Percentiles rank a stretch among this genome's conserved stretches.
phyloP scores from a whole-genome alignment of 371 early-diverging fungal genomes.

The Mortierella sp. region DNA sequence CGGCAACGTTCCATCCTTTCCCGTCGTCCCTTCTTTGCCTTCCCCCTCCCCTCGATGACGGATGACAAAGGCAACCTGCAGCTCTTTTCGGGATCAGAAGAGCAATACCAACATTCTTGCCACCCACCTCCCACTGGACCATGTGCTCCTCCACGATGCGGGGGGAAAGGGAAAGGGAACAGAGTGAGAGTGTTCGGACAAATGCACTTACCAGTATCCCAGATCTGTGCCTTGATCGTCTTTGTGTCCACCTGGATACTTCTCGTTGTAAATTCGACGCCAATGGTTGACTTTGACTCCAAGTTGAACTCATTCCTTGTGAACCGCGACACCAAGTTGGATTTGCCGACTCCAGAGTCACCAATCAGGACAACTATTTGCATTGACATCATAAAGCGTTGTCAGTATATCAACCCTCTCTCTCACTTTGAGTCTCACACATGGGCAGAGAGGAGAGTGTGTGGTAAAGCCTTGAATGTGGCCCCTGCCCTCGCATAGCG shows the following conservation, averaged over 20 bases:
- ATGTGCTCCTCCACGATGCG: too few species aligned
- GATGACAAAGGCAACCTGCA: too few species aligned
- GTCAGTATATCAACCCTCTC: too few species aligned
- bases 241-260: slow-evolving; percentile 96
- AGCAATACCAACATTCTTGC: too few species aligned
- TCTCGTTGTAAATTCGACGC: slow-evolving; percentile 99
- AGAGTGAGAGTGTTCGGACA: slow-evolving; percentile 1
- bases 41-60: too few species aligned
- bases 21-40: neutral
- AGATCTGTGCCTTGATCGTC: slow-evolving; percentile 99
- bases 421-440: too few species aligned
- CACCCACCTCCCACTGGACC: too few species aligned
- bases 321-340: slow-evolving; percentile 98
- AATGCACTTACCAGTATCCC: slow-evolving; percentile 90
- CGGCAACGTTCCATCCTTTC: neutral
- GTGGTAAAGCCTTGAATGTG: too few species aligned
- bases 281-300: slow-evolving; percentile 99
- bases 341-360: slow-evolving; percentile 99
- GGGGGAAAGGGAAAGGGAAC: slow-evolving; percentile 5
- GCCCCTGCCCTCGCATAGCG: neutral
- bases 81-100: too few species aligned
- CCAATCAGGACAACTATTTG: slow-evolving; percentile 97
- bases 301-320: slow-evolving; percentile 98
- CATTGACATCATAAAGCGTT: neutral
- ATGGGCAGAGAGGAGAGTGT: too few species aligned